Evolutionary conservation across 2,329 filamentous ascomycete genomes (phyloP), one percentile per base, ranked within the genome.

Genomic region (Beauveria caledonica): DNA sequence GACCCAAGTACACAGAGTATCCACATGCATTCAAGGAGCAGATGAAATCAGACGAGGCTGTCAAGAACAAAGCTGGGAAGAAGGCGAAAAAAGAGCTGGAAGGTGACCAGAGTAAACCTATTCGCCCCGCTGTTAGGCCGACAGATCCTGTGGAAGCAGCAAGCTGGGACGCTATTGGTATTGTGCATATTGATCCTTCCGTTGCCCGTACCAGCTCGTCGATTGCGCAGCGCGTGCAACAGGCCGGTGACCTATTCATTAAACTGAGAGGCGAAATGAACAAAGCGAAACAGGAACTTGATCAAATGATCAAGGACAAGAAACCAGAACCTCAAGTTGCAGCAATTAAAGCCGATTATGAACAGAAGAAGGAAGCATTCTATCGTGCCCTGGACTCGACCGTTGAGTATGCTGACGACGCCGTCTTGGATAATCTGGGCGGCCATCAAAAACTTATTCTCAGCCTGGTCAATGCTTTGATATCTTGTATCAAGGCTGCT

Each of bases 351-450:
- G 69, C 72, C 8, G 71, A 73, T 9, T 73, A 78, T 6, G 74
- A 76, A 3, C 67, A 71, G 57, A 79, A 78, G 64, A 77, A 79
- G 61, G 75, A 80, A 44, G 73, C 77, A 5, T 72, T 86, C 5
- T 78, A 76, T 63, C 71, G 76, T 57, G 79, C 80, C 2, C 73
- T 85, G 51, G 78, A 85, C 63, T 77, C 80, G 11, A 81, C 80
- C 1, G 76, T 82, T 56, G 74, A 78, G 25, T 78, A 78, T 70
- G 83, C 82, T 13, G 81, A 85, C 67, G 76, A 77, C 49, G 76
- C 77, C 23, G 80, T 85, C 15, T 70, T 86, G 44, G 79, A 82
- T 65, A 84, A 85, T 59, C 73, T 86, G 40, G 82, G 83, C 9
- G 77, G 78, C 15, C 80, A 86, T 66, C 76, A 79, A 53, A 85